Conservation (phyloP, 805 yeast genomes). For the Schizosaccharomyces cryophilus region DNA sequence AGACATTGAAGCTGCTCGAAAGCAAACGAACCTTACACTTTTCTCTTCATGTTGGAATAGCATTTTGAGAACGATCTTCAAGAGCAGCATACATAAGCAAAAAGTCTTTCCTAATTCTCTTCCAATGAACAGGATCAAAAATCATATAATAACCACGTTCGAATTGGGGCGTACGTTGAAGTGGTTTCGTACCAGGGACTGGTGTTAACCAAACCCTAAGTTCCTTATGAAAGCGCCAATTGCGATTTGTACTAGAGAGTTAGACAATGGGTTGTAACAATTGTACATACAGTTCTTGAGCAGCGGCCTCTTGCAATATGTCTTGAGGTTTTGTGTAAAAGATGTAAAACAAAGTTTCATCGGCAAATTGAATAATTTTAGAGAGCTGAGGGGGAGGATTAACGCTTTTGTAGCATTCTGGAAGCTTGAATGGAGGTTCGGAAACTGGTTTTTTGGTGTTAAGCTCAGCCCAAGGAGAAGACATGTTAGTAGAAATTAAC, state of each 20-base stretch:
- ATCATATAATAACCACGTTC: slow-evolving; percentile 85
- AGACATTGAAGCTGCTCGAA: too few species aligned
- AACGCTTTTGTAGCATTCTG: slow-evolving; percentile 27
- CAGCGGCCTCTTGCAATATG: slow-evolving; percentile 77
- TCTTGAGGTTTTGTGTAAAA: slow-evolving; percentile 88
- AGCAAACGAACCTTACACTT: background rate
- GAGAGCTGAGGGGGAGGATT: slow-evolving; percentile 22
- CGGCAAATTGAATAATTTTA: slow-evolving; percentile 32
- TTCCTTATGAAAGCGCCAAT: slow-evolving; percentile 94
- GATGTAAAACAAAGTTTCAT: slow-evolving; percentile 78
- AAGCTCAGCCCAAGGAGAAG: background rate
- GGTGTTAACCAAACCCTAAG: slow-evolving; percentile 92
- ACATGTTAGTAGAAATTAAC: background rate
- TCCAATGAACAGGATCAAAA: slow-evolving; percentile 93
- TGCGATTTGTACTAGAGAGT: slow-evolving; percentile 34
- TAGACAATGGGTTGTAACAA: background rate
- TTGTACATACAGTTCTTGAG: slow-evolving; percentile 36
- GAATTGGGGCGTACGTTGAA: slow-evolving; percentile 53
- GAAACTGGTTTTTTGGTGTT: background rate
- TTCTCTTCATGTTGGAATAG: background rate
- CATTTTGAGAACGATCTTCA: background rate
- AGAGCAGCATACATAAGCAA: background rate
- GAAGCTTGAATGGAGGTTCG: slow-evolving; percentile 55
- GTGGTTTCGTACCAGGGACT: slow-evolving; percentile 72
- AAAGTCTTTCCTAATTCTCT: slow-evolving; percentile 32